A percentile compares a stretch with the other conserved stretches of the same genome.
Evolutionary conservation across 139 green algal species (phyloP).

Genomic region (Chlamydomonas eustigma): DNA sequence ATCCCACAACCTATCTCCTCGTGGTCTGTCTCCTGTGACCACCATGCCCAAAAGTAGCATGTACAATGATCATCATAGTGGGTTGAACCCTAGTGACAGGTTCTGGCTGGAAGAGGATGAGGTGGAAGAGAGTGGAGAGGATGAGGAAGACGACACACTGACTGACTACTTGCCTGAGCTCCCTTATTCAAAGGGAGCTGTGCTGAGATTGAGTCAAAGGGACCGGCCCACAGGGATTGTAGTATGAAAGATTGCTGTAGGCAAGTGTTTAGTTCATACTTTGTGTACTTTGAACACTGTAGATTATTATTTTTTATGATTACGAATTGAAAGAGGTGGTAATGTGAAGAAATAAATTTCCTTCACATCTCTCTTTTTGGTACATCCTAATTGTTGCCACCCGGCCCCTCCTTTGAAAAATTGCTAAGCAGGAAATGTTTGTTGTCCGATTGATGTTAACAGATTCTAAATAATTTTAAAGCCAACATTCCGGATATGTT

Average conservation of each 20-base stretch:
- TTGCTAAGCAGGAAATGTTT: no score
- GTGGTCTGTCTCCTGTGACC: background rate
- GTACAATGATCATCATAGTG: background rate
- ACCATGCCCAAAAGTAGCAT: no score
- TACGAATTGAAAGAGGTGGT: no score
- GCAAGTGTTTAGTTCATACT: no score
- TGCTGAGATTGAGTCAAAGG: background rate
- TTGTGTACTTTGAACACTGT: no score
- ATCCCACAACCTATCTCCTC: background rate
- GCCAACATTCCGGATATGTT: background rate
- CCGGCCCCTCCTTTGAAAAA: no score
- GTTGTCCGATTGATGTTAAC: no score
- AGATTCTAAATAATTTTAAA: constrained; percentile 15
- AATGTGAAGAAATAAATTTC: no score
- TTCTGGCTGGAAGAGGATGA: background rate
- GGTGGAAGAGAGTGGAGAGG: background rate
- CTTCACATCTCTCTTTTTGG: no score
- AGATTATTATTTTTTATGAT: no score
- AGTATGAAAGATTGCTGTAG: background rate
- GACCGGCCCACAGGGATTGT: constrained; percentile 15
- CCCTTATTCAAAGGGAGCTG: constrained; percentile 9
- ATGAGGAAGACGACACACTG: background rate
- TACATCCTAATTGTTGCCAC: no score
- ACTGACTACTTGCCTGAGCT: constrained; percentile 13
- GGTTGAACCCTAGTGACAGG: background rate